Base-by-base conservation (phyloP, 495 filamentous ascomycete species). In the Acidiella bohemica region DNA sequence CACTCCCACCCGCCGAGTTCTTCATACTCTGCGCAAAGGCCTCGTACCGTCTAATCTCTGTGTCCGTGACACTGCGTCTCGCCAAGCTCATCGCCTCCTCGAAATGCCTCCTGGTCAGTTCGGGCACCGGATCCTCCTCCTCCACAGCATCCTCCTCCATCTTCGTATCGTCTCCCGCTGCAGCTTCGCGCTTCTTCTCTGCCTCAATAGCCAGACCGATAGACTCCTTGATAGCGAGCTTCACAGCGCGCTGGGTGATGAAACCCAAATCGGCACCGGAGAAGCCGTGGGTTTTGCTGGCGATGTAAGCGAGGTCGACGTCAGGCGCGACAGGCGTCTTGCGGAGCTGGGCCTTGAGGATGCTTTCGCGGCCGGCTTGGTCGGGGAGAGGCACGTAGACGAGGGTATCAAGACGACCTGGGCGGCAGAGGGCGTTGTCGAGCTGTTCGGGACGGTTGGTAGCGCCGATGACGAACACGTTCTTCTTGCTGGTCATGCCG, bases 401-500 rank as follows among this genome's bases (percentile, higher is more conserved):
- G 42, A 96, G 74, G 32, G 90, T 94, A 60, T 97, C 90, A 17
- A 97, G 80, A 86, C 90, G 90, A 47, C 90, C 90, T 29, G 90
- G 90, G 69, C 90, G 87, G 70, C 90, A 94, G 52, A 97, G 74
- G 44, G 90, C 90, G 58, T 87, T 86, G 65, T 97, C 90, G 32
- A 97, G 76, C 67, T 96, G 90, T 70, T 97, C 90, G 28, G 90
- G 90, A 67, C 90, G 76, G 70, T 97, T 97, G 57, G 90, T 97
- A 23, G 90, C 90, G 63, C 90, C 90, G 53, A 97, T 97, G 51
- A 97, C 90, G 67, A 97, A 97, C 53, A 97, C 90, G 64, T 97
- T 97, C 81, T 97, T 97, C 83, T 97, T 97, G 6, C 88, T 93
- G 33, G 92, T 95, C 86, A 94, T 94, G 54, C 86, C 86, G 53